Evolutionary conservation across 2,329 filamentous ascomycete genomes (phyloP), one percentile per base, ranked within the genome.

Genomic region (Ophiosphaerella narmari): DNA sequence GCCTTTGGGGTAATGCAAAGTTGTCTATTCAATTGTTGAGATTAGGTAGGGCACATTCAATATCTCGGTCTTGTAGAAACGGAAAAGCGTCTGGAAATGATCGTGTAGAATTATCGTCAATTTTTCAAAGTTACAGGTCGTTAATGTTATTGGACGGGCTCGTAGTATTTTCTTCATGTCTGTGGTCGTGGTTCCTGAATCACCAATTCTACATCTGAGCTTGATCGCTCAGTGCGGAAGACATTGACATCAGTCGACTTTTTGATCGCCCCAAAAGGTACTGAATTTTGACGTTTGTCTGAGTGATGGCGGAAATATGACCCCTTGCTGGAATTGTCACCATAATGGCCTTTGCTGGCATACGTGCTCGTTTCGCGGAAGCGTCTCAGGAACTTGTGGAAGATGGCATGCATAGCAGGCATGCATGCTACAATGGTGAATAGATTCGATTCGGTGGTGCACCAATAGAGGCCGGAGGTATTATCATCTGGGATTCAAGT

Each of bases 341-440:
- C 49, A 37, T 55, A 57, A 7, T 53, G 44, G n/a, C 46, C 43
- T 11, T 48, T 54, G 34, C 60, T 60, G 5, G 51, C 55, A 24
- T 60, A 57, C 12, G 47, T 50, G 39, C 50, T 59, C 8, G 35
- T 31, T 21, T 50, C 52, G 23, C 57, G 59, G 33, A 55, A 44
- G 36, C 24, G 43, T 16, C 53, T 38, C 29, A 55, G 39, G 2
- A 41, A 37, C 41, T 56, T 63, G 35, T 60, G 59, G 37, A 61
- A 46, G 32, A 67, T 53, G 0, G 58, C 58, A 31, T 59, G 60
- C 24, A 63, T 47, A 11, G 65, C 65, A 3, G 65, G 65, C 65
- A 67, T 67, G 36, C 65, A 67, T 11, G 62, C 65, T 1, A 66
- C 63, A 34, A 67, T 48, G 1, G 50, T 61, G 49, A 65, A 66